These are phyloP conservation scores for Psilocybe cyanescens DNA, from an alignment of 768 basidiomycete genomes.

Conservation along the genomic window DNA sequence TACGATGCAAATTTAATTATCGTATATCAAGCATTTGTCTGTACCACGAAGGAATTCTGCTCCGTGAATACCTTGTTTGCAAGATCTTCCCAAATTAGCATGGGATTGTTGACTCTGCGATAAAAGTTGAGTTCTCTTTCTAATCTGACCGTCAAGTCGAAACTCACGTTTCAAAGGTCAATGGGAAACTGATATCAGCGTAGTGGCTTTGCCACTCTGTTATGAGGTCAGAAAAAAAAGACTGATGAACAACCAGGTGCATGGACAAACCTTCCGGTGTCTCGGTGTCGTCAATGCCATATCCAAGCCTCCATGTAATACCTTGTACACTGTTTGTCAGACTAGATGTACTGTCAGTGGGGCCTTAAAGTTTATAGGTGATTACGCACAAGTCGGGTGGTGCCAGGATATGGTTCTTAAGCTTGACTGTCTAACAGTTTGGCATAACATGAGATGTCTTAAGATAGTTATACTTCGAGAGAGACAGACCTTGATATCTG, in stretches of 20 bases:
- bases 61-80: conserved; percentile 25
- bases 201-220: conserved; percentile 64
- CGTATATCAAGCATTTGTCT: conserved; percentile 2
- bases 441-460: neutral
- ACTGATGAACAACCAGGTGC: neutral
- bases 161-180: conserved; percentile 53
- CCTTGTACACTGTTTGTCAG: conserved; percentile 61
- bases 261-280: conserved; percentile 56
- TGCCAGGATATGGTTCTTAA: conserved; percentile 58
- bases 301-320: conserved; percentile 67
- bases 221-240: neutral
- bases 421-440: conserved; percentile 42
- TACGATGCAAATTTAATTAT: neutral
- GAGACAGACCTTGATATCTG: conserved; percentile 52
- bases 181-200: conserved; percentile 53
- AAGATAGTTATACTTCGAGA: neutral
- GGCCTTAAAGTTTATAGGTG: neutral
- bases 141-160: conserved; percentile 1
- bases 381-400: conserved; percentile 61
- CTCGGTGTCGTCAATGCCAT: conserved; percentile 52
- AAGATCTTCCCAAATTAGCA: conserved; percentile 55
- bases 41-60: conserved; percentile 7
- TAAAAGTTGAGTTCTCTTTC: conserved; percentile 21
- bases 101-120: conserved; percentile 57
- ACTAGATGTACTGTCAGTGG: conserved; percentile 27